Percentiles rank a stretch among this genome's conserved stretches.
Evolutionary conservation across 139 green algal genomes (phyloP).

Genomic region (Monoraphidium neglectum): DNA sequence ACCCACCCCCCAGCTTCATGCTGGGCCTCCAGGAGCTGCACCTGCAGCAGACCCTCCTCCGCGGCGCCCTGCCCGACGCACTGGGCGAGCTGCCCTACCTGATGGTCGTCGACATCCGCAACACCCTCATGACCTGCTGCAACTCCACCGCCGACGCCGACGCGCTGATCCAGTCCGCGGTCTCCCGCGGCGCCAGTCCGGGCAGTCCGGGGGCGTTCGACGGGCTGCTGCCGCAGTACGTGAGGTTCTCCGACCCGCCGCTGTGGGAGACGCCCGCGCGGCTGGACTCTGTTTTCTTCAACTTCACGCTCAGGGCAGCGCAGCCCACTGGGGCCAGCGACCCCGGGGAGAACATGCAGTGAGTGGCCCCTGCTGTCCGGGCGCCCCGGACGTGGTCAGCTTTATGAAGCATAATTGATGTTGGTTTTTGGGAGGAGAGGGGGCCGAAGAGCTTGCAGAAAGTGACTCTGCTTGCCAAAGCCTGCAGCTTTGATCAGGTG

Average conservation of each 20-base stretch:
- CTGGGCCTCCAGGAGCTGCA: slow-evolving; percentile 14
- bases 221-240: slow-evolving; percentile 10
- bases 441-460: not conserved
- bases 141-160: not conserved
- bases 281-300: too few relatives aligned
- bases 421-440: not conserved
- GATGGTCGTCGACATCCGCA: slow-evolving; percentile 20
- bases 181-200: too few relatives aligned
- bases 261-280: not conserved
- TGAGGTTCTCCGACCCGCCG: not conserved
- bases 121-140: slow-evolving; percentile 35
- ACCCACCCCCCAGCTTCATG: slow-evolving; percentile 4
- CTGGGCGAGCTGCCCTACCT: slow-evolving; percentile 17
- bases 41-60: slow-evolving; percentile 20
- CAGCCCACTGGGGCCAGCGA: not conserved
- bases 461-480: not conserved
- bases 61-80: slow-evolving; percentile 22
- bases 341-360: slow-evolving; percentile 7
- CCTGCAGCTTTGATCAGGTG: not conserved
- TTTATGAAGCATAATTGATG: not conserved
- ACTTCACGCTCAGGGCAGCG: not conserved
- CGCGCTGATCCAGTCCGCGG: not conserved
- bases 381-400: not conserved
- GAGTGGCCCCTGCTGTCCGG: not conserved
- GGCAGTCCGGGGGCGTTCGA: too few relatives aligned